Evolutionary conservation across 768 basidiomycete species (phyloP).

Genomic region (Mycena venus): DNA sequence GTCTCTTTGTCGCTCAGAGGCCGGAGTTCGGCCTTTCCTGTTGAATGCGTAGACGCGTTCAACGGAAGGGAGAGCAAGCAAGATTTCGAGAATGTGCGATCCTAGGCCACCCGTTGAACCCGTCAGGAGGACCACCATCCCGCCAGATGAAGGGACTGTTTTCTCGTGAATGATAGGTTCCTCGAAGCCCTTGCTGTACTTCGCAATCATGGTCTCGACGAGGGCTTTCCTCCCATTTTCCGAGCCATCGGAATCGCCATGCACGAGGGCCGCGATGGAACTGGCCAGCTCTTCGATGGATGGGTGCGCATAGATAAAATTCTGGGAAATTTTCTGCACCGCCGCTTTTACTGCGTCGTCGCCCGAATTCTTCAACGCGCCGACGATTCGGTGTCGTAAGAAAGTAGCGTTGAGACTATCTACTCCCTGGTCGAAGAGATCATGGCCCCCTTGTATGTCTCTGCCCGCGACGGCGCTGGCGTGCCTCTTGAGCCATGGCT

Average conservation of each 20-base stretch:
- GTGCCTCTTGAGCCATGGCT: conserved; percentile 38
- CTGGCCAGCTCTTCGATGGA: conserved; percentile 46
- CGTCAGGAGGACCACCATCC: conserved; percentile 44
- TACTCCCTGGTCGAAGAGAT: conserved; percentile 51
- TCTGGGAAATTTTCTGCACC: conserved; percentile 43
- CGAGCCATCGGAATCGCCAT: conserved; percentile 6
- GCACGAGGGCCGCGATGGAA: conserved; percentile 37
- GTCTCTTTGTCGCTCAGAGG: conserved; percentile 39
- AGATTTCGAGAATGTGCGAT: conserved; percentile 40
- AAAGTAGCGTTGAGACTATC: conserved; percentile 55
- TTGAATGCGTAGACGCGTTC: conserved; percentile 44
- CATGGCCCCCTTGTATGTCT: conserved; percentile 24
- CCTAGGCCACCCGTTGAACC: conserved; percentile 51
- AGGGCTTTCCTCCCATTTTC: background rate
- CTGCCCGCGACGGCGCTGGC: conserved; percentile 27
- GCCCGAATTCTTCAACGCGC: conserved; percentile 39
- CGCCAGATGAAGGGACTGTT: conserved; percentile 15
- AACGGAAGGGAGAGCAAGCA: background rate
- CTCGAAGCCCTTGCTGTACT: conserved; percentile 45
- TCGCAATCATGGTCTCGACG: conserved; percentile 54
- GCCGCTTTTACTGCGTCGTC: conserved; percentile 22
- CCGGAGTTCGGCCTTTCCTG: conserved; percentile 28
- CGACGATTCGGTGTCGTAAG: conserved; percentile 52
- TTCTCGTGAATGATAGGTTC: conserved; percentile 23
- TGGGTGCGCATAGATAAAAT: conserved; percentile 61